Evolutionary conservation across 257 asterid genomes (phyloP), one percentile per base, ranked within the genome.

Genomic region (Gentiana straminea): DNA sequence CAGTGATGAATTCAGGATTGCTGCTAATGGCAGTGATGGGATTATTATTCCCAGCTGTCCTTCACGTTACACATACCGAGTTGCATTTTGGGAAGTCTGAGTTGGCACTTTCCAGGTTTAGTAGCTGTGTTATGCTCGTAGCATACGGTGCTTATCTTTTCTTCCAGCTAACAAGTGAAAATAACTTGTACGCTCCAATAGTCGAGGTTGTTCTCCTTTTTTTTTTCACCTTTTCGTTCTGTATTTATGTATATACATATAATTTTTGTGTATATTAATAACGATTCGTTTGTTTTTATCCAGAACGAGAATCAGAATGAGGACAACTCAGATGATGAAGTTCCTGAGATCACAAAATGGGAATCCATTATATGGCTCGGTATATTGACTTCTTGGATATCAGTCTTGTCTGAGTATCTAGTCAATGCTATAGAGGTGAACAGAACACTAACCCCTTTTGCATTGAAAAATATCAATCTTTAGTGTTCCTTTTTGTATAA

Each of bases 1-100:
- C 89, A 33, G 75, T 70, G 54, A 78, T 86, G 86, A 84, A 78
- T 63, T 86, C 94, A 0, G 91, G 91, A 58, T 78, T 86, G 81
- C 88, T 86, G 52, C 70, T 86, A 74, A 84, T 86, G 89, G 94
- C 95, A 46, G 95, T 86, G n/a, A 86, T 86, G 95, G 81, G 95
- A 39, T 74, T 86, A 41, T 68, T 84, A 64, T 76, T 86, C 55
- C 95, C 94, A 0, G 84, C 95, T 1, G 89, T 86, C 64, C 86
- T 86, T 59, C 91, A 86, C 56, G 72, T 76, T 62, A 86, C 91
- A 0, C 90, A 73, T 65, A 86, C 94, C 6, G 95, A 86, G 67
- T 67, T 86, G 78, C 89, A 84, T 51, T 73, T 73, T 73, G 94
- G 95, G 49, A 78, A 81, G 73, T 86, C 95, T 36, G 94, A 86